Percentiles rank a stretch among this genome's conserved stretches.
These are phyloP conservation scores for Trichomonas vaginalis DNA, from an alignment of 208 protist genomes.

Conservation along the genomic window DNA sequence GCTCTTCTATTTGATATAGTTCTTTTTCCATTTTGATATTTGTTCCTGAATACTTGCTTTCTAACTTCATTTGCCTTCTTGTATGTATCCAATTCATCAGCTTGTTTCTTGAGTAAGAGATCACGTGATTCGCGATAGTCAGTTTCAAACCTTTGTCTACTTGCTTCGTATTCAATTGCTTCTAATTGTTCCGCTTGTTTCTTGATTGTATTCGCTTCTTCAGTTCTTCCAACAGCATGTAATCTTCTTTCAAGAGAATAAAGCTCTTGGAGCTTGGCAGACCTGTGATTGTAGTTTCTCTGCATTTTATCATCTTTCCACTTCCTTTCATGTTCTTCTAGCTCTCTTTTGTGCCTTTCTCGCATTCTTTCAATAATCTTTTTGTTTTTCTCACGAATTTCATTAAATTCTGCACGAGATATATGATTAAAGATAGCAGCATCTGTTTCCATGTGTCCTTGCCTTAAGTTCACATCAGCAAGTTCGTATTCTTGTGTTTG, in stretches of 20 bases:
- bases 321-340: background rate
- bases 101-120: background rate
- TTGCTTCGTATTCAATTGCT: background rate
- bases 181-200: background rate
- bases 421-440: background rate
- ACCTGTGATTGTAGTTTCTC: background rate
- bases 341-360: background rate
- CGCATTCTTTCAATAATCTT: background rate
- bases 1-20: background rate
- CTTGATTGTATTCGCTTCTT: background rate
- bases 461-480: background rate
- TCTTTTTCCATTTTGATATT: background rate
- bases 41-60: background rate
- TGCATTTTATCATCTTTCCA: slow-evolving; percentile 3
- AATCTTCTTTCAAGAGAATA: background rate
- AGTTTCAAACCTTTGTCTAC: background rate
- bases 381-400: background rate
- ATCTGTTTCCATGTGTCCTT: background rate
- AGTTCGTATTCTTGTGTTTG: background rate
- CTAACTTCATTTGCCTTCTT: background rate
- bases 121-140: background rate
- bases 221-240: background rate
- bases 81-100: background rate
- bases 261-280: background rate
- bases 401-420: background rate